phyloP scores from a whole-genome alignment of 2,329 filamentous ascomycete species.

The Aureobasidium sp. region DNA sequence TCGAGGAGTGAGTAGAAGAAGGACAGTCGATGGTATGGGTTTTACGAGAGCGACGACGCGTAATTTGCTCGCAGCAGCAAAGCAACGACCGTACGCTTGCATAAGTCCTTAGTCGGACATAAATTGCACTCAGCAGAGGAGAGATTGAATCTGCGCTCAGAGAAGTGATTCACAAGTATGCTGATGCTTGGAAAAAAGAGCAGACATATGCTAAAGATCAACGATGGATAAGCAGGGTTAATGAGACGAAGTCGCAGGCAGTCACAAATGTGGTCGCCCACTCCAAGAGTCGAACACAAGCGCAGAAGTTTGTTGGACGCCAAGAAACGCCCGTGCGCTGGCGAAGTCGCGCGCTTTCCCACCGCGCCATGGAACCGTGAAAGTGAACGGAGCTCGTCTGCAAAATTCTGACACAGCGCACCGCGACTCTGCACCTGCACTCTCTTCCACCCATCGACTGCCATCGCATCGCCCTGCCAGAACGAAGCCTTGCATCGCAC shows the following conservation, averaged over 20 bases:
- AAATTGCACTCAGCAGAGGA: neutral
- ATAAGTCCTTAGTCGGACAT: neutral
- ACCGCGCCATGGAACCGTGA: conserved; percentile 5
- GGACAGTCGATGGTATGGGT: neutral
- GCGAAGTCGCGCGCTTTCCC: neutral
- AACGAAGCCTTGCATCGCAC: neutral
- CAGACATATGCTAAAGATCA: neutral
- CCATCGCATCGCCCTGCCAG: neutral
- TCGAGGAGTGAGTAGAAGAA: neutral
- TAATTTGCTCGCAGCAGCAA: neutral
- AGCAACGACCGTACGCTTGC: neutral
- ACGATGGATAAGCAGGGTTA: neutral
- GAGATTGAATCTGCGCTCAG: neutral
- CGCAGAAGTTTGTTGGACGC: neutral
- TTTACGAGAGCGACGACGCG: neutral
- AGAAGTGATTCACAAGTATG: neutral
- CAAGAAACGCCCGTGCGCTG: neutral
- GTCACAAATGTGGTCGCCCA: conserved; percentile 3
- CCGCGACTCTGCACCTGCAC: neutral
- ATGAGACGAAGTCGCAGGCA: neutral
- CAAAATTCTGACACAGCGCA: conserved; percentile 8
- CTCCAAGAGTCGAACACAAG: conserved; percentile 7
- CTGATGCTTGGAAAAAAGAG: too few species aligned
- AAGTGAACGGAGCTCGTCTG: neutral
- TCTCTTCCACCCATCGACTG: neutral